Conservation (phyloP, 2,329 filamentous ascomycete species). For the Botryotinia convoluta region DNA sequence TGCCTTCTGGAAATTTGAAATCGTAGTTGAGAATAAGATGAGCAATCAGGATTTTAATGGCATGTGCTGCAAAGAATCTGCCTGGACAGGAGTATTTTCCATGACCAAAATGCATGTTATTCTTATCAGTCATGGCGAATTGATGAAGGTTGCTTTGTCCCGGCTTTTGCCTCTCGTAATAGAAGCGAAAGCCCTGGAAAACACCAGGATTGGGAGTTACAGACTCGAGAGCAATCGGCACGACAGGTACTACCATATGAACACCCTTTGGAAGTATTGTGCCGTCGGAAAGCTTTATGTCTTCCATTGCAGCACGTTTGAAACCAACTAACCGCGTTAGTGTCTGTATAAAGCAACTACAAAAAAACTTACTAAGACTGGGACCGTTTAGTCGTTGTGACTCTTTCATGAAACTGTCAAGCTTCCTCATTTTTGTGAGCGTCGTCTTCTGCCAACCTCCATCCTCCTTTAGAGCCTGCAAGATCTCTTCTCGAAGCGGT, state of each 20-base stretch:
- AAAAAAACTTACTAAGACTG: conserved; percentile 32
- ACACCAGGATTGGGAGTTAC: conserved; percentile 2
- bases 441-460: conserved; percentile 37
- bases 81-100: conserved; percentile 45
- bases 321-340: conserved; percentile 14
- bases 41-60: conserved; percentile 48
- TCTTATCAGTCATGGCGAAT: conserved; percentile 37
- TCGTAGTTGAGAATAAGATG: conserved; percentile 38
- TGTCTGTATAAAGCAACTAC: not conserved
- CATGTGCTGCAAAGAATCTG: conserved; percentile 41
- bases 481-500: conserved; percentile 23
- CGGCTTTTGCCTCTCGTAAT: conserved; percentile 1
- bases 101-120: conserved; percentile 41
- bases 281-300: conserved; percentile 37
- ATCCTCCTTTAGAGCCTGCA: conserved; percentile 36
- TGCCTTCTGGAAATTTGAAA: conserved; percentile 58
- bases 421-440: conserved; percentile 31
- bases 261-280: conserved; percentile 35
- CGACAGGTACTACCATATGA: conserved; percentile 27
- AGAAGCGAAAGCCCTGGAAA: conserved; percentile 23
- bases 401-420: conserved; percentile 44
- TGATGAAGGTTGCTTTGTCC: conserved; percentile 25
- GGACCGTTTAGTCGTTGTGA: conserved; percentile 40
- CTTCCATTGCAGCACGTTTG: conserved; percentile 24
- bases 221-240: conserved; percentile 15